A percentile compares a stretch with the other conserved stretches of the same genome.
Conservation (phyloP, 106 monocot species). For the Apostasia ramifera region DNA sequence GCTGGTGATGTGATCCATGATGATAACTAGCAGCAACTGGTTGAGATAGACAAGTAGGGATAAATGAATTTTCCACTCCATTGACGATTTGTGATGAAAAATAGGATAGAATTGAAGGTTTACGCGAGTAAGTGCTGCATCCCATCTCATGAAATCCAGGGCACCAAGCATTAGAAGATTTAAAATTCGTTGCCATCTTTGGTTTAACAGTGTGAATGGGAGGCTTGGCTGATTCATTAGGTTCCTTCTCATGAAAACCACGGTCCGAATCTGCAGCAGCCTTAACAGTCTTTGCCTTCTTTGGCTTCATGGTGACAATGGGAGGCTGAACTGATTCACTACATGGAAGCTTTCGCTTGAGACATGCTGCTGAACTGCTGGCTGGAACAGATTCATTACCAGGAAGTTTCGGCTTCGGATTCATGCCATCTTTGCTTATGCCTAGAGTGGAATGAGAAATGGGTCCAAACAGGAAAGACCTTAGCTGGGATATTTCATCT, state of each 20-base stretch:
- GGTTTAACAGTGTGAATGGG: too few relatives aligned
- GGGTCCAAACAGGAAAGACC: conserved; percentile 37
- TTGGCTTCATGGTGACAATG: neutral
- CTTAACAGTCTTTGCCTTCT: neutral
- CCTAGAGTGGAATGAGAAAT: neutral
- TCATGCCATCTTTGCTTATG: neutral
- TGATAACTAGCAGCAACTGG: neutral
- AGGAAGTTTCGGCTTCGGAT: conserved; percentile 6
- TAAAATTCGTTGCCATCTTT: too few relatives aligned
- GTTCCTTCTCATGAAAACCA: neutral
- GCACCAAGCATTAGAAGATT: too few relatives aligned
- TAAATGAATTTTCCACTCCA: neutral
- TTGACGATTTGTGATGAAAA: neutral
- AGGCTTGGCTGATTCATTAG: too few relatives aligned
- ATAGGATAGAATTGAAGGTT: neutral
- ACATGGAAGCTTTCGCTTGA: conserved; percentile 11
- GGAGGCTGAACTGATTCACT: neutral
- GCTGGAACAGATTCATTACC: neutral
- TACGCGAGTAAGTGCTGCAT: neutral
- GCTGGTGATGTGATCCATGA: neutral
- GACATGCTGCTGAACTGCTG: neutral
- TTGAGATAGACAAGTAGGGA: neutral
- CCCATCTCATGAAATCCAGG: neutral
- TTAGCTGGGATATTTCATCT: conserved; percentile 19
- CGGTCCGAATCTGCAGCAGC: neutral